A percentile compares a stretch with the other conserved stretches of the same genome.
Conservation (phyloP, 202 grass and related monocot genomes). For the Alloteropsis angusta region DNA sequence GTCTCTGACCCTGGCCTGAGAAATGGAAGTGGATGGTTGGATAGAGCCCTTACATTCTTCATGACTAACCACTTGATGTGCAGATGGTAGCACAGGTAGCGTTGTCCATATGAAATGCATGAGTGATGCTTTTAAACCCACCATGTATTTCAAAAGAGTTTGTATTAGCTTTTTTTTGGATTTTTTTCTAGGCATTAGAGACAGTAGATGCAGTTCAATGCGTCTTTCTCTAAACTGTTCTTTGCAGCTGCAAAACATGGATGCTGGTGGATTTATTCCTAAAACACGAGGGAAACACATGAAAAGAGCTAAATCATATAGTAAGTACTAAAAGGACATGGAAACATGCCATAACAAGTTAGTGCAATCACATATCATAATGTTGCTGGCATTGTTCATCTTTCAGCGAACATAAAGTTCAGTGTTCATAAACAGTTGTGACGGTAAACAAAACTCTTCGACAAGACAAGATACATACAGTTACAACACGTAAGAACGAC, state of each 20-base stretch:
- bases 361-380: too few relatives aligned
- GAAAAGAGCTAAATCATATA: too few relatives aligned
- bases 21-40: not conserved
- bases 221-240: not conserved
- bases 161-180: not conserved
- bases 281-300: too few relatives aligned
- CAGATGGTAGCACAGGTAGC: not conserved
- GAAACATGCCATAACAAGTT: too few relatives aligned
- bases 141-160: conserved; percentile 25
- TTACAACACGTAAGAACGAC: too few relatives aligned
- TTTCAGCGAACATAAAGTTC: too few relatives aligned
- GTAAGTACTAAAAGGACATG: too few relatives aligned
- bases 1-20: conserved; percentile 10
- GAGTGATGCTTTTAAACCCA: conserved; percentile 19
- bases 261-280: not conserved
- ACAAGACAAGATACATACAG: too few relatives aligned
- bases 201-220: not conserved
- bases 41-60: not conserved
- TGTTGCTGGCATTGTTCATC: too few relatives aligned
- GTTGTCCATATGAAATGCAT: conserved; percentile 2
- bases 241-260: not conserved
- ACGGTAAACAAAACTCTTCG: too few relatives aligned
- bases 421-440: too few relatives aligned
- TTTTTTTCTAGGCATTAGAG: not conserved
- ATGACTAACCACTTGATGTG: not conserved